Base-by-base conservation (phyloP, 2,329 filamentous ascomycete genomes). In the Talaromyces albobiverticillius region DNA sequence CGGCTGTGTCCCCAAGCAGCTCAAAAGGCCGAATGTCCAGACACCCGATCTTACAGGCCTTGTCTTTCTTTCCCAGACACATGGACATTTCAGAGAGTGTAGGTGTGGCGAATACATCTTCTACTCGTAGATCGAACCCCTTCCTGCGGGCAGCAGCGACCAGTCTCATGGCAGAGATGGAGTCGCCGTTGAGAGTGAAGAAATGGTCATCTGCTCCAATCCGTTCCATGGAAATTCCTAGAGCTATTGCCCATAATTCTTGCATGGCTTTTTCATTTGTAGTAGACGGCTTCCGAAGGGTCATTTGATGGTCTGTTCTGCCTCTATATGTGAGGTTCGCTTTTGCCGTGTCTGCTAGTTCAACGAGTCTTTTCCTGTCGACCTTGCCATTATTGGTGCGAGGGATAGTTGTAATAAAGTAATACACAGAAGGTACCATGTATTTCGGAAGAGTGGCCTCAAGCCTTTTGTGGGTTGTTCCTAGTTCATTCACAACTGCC, bases 51-150 rank as follows among this genome's bases (percentile, higher is more conserved):
- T 10, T 4, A 51, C 41, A 18, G 8, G 23, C 14, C 22, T 13
- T 13, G 11, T 20, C 13, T 8, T 32, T 20, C 4, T n/a, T 25
- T 31, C 5, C n/a, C 4, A 16, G 2, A 26, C 49, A n/a, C n/a
- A n/a, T n/a, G n/a, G n/a, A n/a, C n/a, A 51, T 26, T 6, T 51
- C 40, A 7, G 40, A 49, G 8, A 74, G 18, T 4, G 60, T 65
- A 14, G 67, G 68, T 59, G 68, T 59, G 5, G 59, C 58, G 55
- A 53, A 47, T 10, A 47, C 13, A 47, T 46, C 42, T 3, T 42
- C 13, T 10, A 53, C 51, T 22, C 31, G 25, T 14, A 53, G 9
- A 10, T 40, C 32, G 11, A 47, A 38, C 14, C 43, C 51, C 14
- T 16, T n/a, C 1, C 53, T 58, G 2, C 32, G 29, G 10, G 56